Evolutionary conservation across 768 basidiomycete species (phyloP).

Genomic region (Hericium coralloides): DNA sequence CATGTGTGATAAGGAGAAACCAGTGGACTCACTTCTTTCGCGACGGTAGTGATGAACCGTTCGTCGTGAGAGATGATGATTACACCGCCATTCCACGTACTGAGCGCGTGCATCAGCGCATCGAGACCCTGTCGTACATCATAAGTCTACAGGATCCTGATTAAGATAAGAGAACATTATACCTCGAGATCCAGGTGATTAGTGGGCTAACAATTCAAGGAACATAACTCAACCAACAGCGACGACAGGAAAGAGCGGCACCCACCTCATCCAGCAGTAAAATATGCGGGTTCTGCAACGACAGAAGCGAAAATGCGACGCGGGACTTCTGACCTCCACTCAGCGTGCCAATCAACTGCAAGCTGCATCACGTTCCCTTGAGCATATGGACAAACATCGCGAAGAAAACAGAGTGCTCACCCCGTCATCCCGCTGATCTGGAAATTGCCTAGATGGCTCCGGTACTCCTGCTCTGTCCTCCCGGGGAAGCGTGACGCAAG

Average conservation of each 20-base stretch:
- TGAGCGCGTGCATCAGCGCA: slow-evolving; percentile 79
- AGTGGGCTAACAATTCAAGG: slow-evolving; percentile 49
- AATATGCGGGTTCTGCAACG: slow-evolving; percentile 84
- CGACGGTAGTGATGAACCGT: slow-evolving; percentile 85
- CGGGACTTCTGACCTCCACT: slow-evolving; percentile 95
- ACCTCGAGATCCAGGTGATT: slow-evolving; percentile 96
- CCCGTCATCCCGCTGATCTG: slow-evolving; percentile 96
- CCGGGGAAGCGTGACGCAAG: slow-evolving; percentile 89
- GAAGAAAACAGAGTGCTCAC: slow-evolving; percentile 26
- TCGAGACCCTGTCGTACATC: slow-evolving; percentile 71
- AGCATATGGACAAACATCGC: not conserved
- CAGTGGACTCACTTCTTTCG: slow-evolving; percentile 53
- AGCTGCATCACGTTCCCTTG: slow-evolving; percentile 24
- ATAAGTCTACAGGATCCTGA: not conserved
- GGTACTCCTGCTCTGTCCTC: slow-evolving; percentile 92
- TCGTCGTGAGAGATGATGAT: slow-evolving; percentile 96
- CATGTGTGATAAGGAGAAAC: not conserved
- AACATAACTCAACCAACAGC: not conserved
- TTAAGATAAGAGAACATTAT: slow-evolving; percentile 3
- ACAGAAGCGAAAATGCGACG: slow-evolving; percentile 85
- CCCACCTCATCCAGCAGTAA: slow-evolving; percentile 87
- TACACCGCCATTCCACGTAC: slow-evolving; percentile 82
- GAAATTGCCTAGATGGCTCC: slow-evolving; percentile 91
- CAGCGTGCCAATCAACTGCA: slow-evolving; percentile 86
- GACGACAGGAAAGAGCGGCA: slow-evolving; percentile 1